phyloP scores from a whole-genome alignment of 352 stramenopile species.

The Phytophthora chlamydospora region DNA sequence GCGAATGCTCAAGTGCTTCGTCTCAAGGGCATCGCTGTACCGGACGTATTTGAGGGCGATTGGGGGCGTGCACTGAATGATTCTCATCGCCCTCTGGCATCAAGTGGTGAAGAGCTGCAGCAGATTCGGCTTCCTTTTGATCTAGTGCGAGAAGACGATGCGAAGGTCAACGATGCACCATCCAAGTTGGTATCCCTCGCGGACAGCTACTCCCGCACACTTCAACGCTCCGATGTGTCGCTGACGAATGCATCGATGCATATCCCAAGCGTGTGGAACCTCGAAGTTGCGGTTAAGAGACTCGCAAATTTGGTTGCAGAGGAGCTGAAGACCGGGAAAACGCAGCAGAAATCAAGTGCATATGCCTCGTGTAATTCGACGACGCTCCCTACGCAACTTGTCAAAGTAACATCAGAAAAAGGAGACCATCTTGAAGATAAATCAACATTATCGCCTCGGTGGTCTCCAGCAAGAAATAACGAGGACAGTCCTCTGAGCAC shows the following conservation, averaged over 20 bases:
- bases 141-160: constrained; percentile 32
- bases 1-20: constrained; percentile 21
- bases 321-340: constrained; percentile 1
- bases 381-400: background rate
- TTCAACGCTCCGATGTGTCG: constrained; percentile 27
- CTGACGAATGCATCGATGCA: constrained; percentile 43
- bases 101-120: constrained; percentile 5
- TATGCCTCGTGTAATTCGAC: background rate
- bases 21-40: constrained; percentile 23
- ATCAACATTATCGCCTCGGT: background rate
- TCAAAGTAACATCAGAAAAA: background rate
- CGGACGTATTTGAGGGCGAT: constrained; percentile 23
- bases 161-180: constrained; percentile 17
- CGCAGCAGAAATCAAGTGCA: background rate
- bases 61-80: constrained; percentile 2
- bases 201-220: constrained; percentile 16
- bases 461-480: background rate
- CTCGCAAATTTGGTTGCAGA: constrained; percentile 23
- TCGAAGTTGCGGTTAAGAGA: background rate
- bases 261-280: constrained; percentile 40
- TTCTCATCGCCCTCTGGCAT: background rate
- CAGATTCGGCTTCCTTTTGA: constrained; percentile 36
- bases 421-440: background rate
- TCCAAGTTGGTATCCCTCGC: constrained; percentile 25
- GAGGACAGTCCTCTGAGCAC: constrained; percentile 30